Evolutionary conservation across 768 basidiomycete species (phyloP), one percentile per base, ranked within the genome.

Genomic region (Tricholoma sp.): DNA sequence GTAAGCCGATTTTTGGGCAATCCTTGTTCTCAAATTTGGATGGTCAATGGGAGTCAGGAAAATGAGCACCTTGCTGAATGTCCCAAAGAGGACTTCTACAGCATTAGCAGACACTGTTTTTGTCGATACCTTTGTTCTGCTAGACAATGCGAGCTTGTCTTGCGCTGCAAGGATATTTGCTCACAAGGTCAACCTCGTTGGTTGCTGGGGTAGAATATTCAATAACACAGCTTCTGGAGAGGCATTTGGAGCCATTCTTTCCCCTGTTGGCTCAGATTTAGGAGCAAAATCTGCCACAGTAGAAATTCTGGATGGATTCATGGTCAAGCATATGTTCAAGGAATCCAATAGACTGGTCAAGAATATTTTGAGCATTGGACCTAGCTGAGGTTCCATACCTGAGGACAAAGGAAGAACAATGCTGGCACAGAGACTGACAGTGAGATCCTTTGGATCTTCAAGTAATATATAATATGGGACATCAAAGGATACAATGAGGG

Each of bases 1-100:
- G 55, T 80, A 85, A 29, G 64, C 71, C 0, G 82, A 85, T 59
- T 80, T 82, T 41, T 83, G 73, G 6, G 84, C 83, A 36, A 84
- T 61, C 6, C 80, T 73, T 8, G 76, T 61, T 58, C 71, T 80
- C 1, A 65, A 52, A 13, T 69, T 68, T 17, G 60, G 55, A 6
- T 70, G 68, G 34, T 74, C 62, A 12, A 84, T 66, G 10, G 79
- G 79, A 47, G 78, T 74, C 0, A 80, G 81, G 45, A 74, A 81
- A 1, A 48, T 7, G 6, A 82, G 55, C 33, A 54, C 49, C 50
- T 73, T 62, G 4, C 54, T 32, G 52, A 67, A 63, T 1, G 57
- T 37, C 2, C 62, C 65, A 56, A 78, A 59, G 2, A 42, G 41
- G 17, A 42, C 17, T 42, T 42, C 41, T 8, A 42, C 9, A 9